Evolutionary conservation across 768 basidiomycete genomes (phyloP).

Genomic region (Gelatoporia subvermispora): DNA sequence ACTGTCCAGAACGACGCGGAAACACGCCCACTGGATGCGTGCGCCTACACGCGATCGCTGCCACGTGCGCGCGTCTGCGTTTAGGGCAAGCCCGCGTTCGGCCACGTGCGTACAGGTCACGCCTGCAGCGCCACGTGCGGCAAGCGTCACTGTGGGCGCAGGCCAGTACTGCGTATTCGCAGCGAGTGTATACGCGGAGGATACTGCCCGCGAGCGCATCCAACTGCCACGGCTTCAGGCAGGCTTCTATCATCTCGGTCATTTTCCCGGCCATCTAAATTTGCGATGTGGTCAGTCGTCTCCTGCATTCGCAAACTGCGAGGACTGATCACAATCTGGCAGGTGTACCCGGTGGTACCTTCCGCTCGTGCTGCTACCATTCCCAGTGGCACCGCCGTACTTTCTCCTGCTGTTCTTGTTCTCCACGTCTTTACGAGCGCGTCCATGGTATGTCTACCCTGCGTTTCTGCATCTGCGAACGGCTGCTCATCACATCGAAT

Average conservation of each 20-base stretch:
- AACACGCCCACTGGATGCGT: constrained; percentile 3
- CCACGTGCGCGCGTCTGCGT: constrained; percentile 7
- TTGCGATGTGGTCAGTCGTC: constrained; percentile 52
- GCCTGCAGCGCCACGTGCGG: no score
- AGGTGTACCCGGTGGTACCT: constrained; percentile 89
- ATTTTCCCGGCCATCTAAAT: no score
- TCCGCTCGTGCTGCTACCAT: constrained; percentile 67
- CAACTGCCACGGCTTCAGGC: no score
- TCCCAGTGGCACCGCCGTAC: constrained; percentile 77
- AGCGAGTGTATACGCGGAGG: no score
- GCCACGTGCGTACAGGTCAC: no score
- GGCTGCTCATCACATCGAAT: background rate
- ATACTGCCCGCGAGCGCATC: no score
- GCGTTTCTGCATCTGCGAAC: background rate
- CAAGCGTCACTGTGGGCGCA: no score
- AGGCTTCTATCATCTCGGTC: no score
- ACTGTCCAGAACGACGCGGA: constrained; percentile 25
- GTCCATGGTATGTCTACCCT: constrained; percentile 69
- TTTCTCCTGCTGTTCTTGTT: constrained; percentile 75
- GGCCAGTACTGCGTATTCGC: no score
- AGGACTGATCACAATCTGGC: background rate
- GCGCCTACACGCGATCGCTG: background rate
- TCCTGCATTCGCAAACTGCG: background rate
- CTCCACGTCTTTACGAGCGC: constrained; percentile 74
- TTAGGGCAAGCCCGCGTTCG: constrained; percentile 14